Base-by-base conservation (phyloP, 192 early-diverging fungal species). In the Coemansia sp. region DNA sequence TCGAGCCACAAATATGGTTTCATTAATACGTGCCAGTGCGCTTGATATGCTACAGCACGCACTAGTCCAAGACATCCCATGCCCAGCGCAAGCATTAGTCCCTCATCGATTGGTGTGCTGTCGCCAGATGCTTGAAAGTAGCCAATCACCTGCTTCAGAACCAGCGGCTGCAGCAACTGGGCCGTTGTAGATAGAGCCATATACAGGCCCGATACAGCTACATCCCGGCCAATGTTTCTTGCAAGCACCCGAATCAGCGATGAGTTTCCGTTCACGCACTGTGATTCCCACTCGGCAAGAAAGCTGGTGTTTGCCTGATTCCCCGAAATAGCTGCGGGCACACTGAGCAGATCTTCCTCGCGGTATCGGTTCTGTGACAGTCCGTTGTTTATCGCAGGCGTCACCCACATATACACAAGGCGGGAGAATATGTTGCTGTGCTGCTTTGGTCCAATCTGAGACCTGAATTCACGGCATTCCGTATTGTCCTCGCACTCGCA, bases 391-490 rank as follows among this genome's bases (percentile, higher is more conserved):
- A 97, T 90, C n/a, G 95, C 69, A 1, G 85, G 83, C 42, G 88
- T 87, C 79, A 96, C 88, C 95, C 95, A 97, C 54, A 84, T 73
- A 73, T 93, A 97, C 5, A 87, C 83, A 0, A 92, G 52, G 12
- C 69, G 57, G 4, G 69, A 65, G 17, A 65, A 51, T n/a, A 71
- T 71, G 18, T 70, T 38, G 2, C 46, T 34, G 10, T 53, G 56
- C n/a, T 34, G 21, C 8, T 52, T 25, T 7, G 20, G 7, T n/a
- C 10, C 26, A 11, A 10, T 44, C 3, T 21, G 18, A 4, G 21
- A 11, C 24, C 23, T 42, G 11, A 11, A 11, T 42, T 38, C 38
- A 15, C 18, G 17, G 21, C 56, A 58, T 14, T 44, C 21, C 20
- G 3, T 3, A 12, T 23, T 14, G 40, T 42, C 56, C 9, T 58